Evolutionary conservation across 2,329 filamentous ascomycete species (phyloP), one percentile per base, ranked within the genome.

Genomic region (Alternaria metachromatica): DNA sequence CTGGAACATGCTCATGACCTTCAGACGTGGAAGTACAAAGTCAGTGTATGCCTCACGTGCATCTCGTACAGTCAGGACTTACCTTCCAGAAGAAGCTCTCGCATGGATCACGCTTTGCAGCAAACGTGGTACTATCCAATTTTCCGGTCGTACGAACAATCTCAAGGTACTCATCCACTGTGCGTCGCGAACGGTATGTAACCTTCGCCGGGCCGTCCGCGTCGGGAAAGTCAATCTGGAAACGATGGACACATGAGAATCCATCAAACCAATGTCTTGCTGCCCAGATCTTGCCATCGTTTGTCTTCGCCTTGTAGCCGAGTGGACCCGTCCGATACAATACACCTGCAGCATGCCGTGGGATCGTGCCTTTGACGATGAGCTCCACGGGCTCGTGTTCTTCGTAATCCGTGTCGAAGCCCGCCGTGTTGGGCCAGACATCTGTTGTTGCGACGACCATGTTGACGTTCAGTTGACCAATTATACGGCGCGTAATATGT

Each of bases 251-350:
- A 59, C 92, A 87, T 4, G 88, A 86, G 62, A 93, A 88, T 6
- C 91, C 91, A 75, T 96, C 93, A 69, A 96, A 96, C 92, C 92
- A 96, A 77, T 96, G 92, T 1, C 85, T 87, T 12, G 90, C 83
- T 30, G 84, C 82, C 72, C 89, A 89, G 0, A 84, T 87, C 13
- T 80, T 80, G n/a, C 88, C 88, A 4, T 84, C 83, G 3, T 86
- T 79, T 1, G 87, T 88, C n/a, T 89, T 83, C 4, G 93, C 80
- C 41, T 86, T 85, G 76, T 86, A 87, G 26, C 87, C 84, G 1
- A 92, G 91, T 0, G 92, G 91, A 0, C 93, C 92, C 0, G 90
- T 94, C 8, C 68, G 64, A 45, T 69, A 95, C 1, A 96, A 84
- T 2, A 87, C 84, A 1, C 93, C 93, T 3, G 90, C 88, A 4